Conservation (phyloP, 306 rosid genomes). For the Prunus davidiana region DNA sequence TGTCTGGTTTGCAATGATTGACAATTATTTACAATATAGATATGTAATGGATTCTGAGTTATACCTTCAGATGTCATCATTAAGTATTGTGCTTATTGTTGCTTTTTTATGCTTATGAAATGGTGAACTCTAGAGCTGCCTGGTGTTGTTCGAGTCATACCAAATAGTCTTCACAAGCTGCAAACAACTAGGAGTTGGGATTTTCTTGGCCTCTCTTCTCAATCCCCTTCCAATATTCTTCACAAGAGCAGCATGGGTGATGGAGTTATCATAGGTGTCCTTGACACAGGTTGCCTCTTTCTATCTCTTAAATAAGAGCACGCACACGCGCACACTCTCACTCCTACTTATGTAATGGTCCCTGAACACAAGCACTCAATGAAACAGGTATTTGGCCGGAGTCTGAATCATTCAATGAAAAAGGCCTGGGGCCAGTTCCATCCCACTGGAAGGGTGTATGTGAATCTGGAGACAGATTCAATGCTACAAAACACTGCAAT, state of each 20-base stretch:
- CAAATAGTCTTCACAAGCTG: conserved; percentile 36
- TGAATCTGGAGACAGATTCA: conserved; percentile 36
- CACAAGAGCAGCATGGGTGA: conserved; percentile 37
- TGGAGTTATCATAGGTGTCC: conserved; percentile 39
- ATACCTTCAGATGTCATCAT: background rate
- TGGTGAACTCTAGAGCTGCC: conserved; percentile 32
- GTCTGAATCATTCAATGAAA: conserved; percentile 38
- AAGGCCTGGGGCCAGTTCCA: conserved; percentile 44
- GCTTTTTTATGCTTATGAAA: background rate
- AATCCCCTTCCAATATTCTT: conserved; percentile 34
- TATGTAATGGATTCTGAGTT: background rate
- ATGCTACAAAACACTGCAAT: conserved; percentile 37
- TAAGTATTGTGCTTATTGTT: background rate
- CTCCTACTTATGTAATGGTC: background rate
- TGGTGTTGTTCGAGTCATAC: conserved; percentile 44
- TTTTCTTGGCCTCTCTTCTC: conserved; percentile 37
- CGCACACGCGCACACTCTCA: too few relatives aligned
- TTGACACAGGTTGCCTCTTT: conserved; percentile 44
- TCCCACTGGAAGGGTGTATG: conserved; percentile 49
- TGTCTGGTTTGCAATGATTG: background rate
- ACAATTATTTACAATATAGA: background rate
- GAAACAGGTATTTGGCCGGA: conserved; percentile 62
- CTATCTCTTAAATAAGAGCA: background rate
- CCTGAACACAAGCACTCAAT: background rate
- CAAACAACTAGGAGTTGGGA: conserved; percentile 66